Evolutionary conservation across 192 early-diverging fungal genomes (phyloP), one percentile per base, ranked within the genome.

Genomic region (Dimargaris verticillata): DNA sequence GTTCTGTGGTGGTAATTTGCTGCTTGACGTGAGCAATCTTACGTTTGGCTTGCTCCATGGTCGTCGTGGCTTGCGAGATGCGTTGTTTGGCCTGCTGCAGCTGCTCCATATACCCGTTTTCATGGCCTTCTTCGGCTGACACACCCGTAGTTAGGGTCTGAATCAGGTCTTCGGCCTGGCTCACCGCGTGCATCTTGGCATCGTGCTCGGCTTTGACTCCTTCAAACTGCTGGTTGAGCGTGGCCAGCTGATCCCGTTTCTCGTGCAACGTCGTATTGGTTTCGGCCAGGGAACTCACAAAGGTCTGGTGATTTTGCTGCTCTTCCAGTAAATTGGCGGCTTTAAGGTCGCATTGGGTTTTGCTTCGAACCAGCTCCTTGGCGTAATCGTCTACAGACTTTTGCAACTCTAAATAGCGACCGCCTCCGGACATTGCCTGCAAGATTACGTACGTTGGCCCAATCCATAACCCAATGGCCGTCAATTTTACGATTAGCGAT

Each of bases 61-160:
- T 66, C 1, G 87, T 88, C 1, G 76, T 77, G 3, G 87, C 79
- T 25, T 82, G 70, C 24, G 71, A 76, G 10, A 75, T 79, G 15
- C 71, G 74, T 45, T 77, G 81, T 62, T 85, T 87, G 28, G 82
- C 83, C 50, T 78, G 81, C 68, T 89, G 82, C n/a, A 99, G 71
- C 65, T 97, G 95, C 72, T 95, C 88, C 84, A 92, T 85, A 61
- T 95, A 99, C 2, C 95, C 92, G 64, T 86, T 90, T 61, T 99
- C 90, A 60, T 92, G 83, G 7, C 93, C 92, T 66, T 93, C 89
- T 50, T 84, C 81, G 3, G 91, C 81, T 17, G 93, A 78, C 29
- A 99, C 70, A 25, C 96, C 96, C 0, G 93, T 99, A 1, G 91
- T 89, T 26, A 99, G 78, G 6, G 92, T 93, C 66, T 92, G 88